Evolutionary conservation across 2,329 filamentous ascomycete species (phyloP).

Genomic region (Penicillium oxalicum): DNA sequence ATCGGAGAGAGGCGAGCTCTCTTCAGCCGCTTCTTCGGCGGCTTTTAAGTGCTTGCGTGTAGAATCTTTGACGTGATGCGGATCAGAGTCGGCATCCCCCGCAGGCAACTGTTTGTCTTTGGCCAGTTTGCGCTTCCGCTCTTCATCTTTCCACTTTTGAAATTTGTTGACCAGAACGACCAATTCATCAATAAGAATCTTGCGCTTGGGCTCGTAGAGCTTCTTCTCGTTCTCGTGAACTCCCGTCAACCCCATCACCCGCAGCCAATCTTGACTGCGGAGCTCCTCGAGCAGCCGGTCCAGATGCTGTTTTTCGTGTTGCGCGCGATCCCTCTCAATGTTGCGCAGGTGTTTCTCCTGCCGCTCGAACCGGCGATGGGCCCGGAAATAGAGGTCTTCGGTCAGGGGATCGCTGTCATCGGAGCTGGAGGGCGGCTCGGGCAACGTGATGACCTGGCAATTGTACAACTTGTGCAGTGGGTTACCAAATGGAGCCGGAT

Average conservation of each 20-base stretch:
- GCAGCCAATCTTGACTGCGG: slow-evolving; percentile 86
- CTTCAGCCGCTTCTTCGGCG: slow-evolving; percentile 45
- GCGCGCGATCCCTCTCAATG: slow-evolving; percentile 60
- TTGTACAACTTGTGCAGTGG: slow-evolving; percentile 35
- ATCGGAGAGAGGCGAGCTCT: slow-evolving; percentile 38
- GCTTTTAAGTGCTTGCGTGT: slow-evolving; percentile 13
- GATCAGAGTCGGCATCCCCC: slow-evolving; percentile 10
- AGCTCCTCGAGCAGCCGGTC: slow-evolving; percentile 70
- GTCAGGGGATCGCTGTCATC: slow-evolving; percentile 48
- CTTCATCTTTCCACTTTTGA: slow-evolving; percentile 77
- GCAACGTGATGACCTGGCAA: slow-evolving; percentile 27
- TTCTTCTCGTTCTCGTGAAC: slow-evolving; percentile 81
- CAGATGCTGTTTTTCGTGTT: slow-evolving; percentile 62
- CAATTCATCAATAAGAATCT: slow-evolving; percentile 79
- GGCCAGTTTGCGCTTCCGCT: slow-evolving; percentile 73
- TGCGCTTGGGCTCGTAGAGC: slow-evolving; percentile 76
- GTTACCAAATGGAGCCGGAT: slow-evolving; percentile 30
- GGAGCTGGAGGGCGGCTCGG: slow-evolving; percentile 4
- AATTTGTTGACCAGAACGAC: slow-evolving; percentile 81
- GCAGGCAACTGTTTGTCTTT: slow-evolving; percentile 52
- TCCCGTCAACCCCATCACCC: slow-evolving; percentile 80
- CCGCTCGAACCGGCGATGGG: slow-evolving; percentile 56
- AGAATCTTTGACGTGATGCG: slow-evolving; percentile 20
- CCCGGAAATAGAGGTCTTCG: slow-evolving; percentile 52
- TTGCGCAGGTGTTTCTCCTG: slow-evolving; percentile 64